Conservation (phyloP, 208 protist species). For the Acanthamoeba triangularis region DNA sequence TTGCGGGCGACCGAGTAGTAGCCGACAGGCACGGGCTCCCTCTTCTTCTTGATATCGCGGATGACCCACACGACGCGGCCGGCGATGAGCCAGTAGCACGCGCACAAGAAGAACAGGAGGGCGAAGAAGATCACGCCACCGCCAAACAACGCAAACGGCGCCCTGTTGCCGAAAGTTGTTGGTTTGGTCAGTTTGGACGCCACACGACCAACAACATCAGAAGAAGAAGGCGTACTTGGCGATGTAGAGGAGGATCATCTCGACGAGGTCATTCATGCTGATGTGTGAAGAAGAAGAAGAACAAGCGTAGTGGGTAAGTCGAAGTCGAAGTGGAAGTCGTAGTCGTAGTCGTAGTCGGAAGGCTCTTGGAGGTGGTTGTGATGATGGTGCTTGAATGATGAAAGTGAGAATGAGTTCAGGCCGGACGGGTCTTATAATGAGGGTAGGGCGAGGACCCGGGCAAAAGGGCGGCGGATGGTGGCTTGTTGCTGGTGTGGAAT, state of each 20-base stretch:
- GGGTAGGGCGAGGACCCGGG: not conserved
- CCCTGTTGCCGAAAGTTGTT: not conserved
- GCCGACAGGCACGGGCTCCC: slow-evolving; percentile 10
- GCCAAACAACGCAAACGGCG: slow-evolving; percentile 9
- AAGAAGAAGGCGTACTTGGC: slow-evolving; percentile 17
- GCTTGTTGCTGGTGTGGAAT: slow-evolving; percentile 35
- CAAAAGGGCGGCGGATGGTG: not conserved
- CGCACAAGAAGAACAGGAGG: slow-evolving; percentile 13
- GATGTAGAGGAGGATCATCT: slow-evolving; percentile 49
- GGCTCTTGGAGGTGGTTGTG: not conserved
- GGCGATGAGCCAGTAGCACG: slow-evolving; percentile 47
- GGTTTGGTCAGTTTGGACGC: not conserved
- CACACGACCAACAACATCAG: not conserved
- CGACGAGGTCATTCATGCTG: not conserved
- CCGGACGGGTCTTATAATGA: not conserved
- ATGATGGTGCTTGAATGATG: not conserved
- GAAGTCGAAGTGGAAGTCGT: too few species aligned
- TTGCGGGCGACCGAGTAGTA: slow-evolving; percentile 59
- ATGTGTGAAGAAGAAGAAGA: not conserved
- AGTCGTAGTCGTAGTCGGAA: too few species aligned
- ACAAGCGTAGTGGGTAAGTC: too few species aligned
- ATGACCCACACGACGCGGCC: not conserved
- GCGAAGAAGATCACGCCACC: not conserved
- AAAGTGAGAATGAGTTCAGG: not conserved
- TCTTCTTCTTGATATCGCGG: not conserved